Evolutionary conservation across 2,329 filamentous ascomycete genomes (phyloP).

Genomic region (Myotisia sp.): DNA sequence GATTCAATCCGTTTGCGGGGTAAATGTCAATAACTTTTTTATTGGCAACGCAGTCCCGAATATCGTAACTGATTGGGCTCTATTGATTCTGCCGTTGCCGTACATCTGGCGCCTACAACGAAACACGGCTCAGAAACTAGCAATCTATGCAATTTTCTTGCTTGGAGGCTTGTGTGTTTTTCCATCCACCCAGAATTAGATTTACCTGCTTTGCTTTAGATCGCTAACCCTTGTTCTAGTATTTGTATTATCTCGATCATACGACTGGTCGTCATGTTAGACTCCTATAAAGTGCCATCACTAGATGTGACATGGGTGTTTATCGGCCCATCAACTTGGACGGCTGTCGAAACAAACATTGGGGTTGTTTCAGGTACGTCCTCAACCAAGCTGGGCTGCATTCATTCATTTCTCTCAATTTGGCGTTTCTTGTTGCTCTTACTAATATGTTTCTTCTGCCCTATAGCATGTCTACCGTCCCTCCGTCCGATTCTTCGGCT

Average conservation of each 20-base stretch:
- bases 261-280: slow-evolving; percentile 2
- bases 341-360: slow-evolving; percentile 4
- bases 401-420: background rate
- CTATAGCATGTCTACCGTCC: slow-evolving; percentile 1
- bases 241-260: slow-evolving; percentile 4
- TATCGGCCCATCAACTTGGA: slow-evolving; percentile 3
- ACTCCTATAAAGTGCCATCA: slow-evolving; percentile 1
- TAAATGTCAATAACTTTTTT: slow-evolving; percentile 20
- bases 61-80: slow-evolving; percentile 16
- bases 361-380: slow-evolving; percentile 2
- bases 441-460: too few relatives aligned
- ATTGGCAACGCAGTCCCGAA: slow-evolving; percentile 36
- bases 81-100: slow-evolving; percentile 17
- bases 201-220: background rate
- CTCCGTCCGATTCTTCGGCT: slow-evolving; percentile 1
- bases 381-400: background rate
- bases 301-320: slow-evolving; percentile 4
- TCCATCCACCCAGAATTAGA: background rate
- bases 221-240: too few relatives aligned
- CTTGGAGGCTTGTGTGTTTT: slow-evolving; percentile 18
- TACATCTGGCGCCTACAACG: slow-evolving; percentile 17
- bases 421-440: background rate
- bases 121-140: slow-evolving; percentile 12
- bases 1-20: slow-evolving; percentile 4
- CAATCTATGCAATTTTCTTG: slow-evolving; percentile 12